These are phyloP conservation scores for Mortierella sp. DNA, from an alignment of 371 early-diverging fungal genomes.

Conservation along the genomic window DNA sequence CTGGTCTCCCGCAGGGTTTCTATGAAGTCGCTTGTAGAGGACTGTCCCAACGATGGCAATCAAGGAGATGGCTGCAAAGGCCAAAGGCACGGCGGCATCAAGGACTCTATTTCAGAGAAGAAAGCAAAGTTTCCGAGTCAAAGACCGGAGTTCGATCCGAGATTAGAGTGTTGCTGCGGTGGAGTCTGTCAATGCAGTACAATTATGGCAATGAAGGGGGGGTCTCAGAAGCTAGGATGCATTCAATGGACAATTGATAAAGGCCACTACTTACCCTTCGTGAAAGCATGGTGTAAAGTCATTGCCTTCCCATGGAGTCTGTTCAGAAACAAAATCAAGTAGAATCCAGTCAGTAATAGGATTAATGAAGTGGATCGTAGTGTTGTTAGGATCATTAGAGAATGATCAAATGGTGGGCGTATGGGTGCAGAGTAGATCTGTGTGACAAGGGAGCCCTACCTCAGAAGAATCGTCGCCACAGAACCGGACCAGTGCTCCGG, in stretches of 20 bases:
- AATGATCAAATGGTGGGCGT: neutral
- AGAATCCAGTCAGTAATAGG: neutral
- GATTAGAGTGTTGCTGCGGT: neutral
- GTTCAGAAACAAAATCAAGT: neutral
- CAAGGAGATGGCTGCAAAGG: constrained; percentile 25
- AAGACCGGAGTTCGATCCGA: neutral
- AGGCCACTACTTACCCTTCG: constrained; percentile 26
- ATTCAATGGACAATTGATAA: neutral
- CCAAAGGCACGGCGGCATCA: constrained; percentile 40
- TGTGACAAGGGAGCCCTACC: constrained; percentile 11
- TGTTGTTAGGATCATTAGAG: no score
- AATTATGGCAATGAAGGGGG: neutral
- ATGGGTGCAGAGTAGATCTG: neutral
- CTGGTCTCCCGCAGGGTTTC: constrained; percentile 35
- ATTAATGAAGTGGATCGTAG: neutral
- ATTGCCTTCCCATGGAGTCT: constrained; percentile 44
- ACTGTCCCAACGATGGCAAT: constrained; percentile 21
- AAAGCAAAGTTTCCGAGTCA: neutral
- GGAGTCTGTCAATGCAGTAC: neutral
- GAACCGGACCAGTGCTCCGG: constrained; percentile 22
- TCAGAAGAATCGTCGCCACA: constrained; percentile 49
- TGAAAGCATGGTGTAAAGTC: constrained; percentile 53
- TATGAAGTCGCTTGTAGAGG: constrained; percentile 21
- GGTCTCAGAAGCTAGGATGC: neutral
- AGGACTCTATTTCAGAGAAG: constrained; percentile 25